Evolutionary conservation across 139 green algal species (phyloP), one percentile per base, ranked within the genome.

Genomic region (Micromonas commoda): DNA sequence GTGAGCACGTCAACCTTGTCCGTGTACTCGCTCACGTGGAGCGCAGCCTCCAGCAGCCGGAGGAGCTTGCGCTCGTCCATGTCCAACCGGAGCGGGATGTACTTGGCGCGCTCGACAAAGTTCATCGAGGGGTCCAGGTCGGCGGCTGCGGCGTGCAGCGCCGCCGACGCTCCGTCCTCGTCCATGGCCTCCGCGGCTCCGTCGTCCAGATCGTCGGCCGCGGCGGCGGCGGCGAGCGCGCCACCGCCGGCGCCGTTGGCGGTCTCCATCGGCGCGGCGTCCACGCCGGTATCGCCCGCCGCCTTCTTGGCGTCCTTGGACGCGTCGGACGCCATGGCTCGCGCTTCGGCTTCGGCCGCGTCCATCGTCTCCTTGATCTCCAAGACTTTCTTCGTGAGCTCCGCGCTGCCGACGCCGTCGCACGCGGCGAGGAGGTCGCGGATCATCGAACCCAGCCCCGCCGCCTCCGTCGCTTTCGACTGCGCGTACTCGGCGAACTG

Each of bases 1-100:
- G 76, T 89, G 19, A 95, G 72, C 21, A 98, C 87, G 77, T 98
- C 94, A 24, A 94, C 89, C 74, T 93, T 92, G 81, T 96, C 93
- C 21, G 91, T 96, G 88, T 97, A 98, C 78, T 97, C 92, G 77
- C 75, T 89, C 4, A 98, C 94, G 34, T 89, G 87, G 23, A 98
- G 83, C 3, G 92, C 92, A 0, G 91, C 90, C 77, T 80, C 74
- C 5, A 80, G 38, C 31, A 80, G 33, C n/a, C 74, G 74, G 19
- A 80, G 37, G 3, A 38, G n/a, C 33, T 80, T 80, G 33, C 74
- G 34, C 31, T 80, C 74, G 20, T 80, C 60, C 3, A 21, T 51
- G 1, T 67, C 32, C 61, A 80, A 31, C 26, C 74, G 74, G 37
- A 80, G 3, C 51, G 74, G 74, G 3, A 80, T 73, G 35, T 64